Evolutionary conservation across 2,329 filamentous ascomycete genomes (phyloP).

Genomic region (Claviceps capensis): DNA sequence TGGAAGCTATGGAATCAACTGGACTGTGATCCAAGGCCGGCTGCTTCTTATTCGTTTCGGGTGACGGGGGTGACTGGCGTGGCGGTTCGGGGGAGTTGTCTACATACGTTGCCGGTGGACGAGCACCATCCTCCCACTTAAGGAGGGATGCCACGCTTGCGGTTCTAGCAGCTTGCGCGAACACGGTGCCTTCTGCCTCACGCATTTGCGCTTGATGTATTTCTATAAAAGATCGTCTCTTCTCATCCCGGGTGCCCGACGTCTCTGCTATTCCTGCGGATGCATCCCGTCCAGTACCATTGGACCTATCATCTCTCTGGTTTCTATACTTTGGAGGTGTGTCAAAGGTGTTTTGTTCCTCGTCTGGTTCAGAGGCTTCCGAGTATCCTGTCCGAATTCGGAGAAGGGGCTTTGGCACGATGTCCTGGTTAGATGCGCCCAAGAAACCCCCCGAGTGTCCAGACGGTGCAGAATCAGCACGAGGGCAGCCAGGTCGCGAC

Average conservation of each 20-base stretch:
- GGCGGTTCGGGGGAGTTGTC: slow-evolving; percentile 15
- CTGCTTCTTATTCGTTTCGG: slow-evolving; percentile 14
- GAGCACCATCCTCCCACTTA: slow-evolving; percentile 18
- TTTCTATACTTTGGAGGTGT: neutral
- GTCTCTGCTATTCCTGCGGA: slow-evolving; percentile 30
- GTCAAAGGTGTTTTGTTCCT: slow-evolving; percentile 1
- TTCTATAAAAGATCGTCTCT: slow-evolving; percentile 44
- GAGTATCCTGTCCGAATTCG: slow-evolving; percentile 45
- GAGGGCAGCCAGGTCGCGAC: slow-evolving; percentile 3
- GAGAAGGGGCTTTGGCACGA: slow-evolving; percentile 38
- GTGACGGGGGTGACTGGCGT: slow-evolving; percentile 14
- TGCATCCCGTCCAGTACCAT: slow-evolving; percentile 19
- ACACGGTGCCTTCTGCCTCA: slow-evolving; percentile 43
- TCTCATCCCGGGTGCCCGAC: slow-evolving; percentile 32
- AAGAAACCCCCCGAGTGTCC: slow-evolving; percentile 2
- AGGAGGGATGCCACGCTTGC: slow-evolving; percentile 20
- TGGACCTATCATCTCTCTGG: slow-evolving; percentile 8
- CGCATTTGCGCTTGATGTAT: slow-evolving; percentile 46
- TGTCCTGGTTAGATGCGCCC: slow-evolving; percentile 24
- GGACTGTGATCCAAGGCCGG: slow-evolving; percentile 27
- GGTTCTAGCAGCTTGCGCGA: slow-evolving; percentile 33
- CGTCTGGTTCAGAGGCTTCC: slow-evolving; percentile 16
- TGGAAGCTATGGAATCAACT: slow-evolving; percentile 22
- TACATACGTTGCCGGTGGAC: slow-evolving; percentile 7
- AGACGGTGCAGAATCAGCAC: neutral